Evolutionary conservation across 257 asterid species (phyloP).

Genomic region (Lantana camara): DNA sequence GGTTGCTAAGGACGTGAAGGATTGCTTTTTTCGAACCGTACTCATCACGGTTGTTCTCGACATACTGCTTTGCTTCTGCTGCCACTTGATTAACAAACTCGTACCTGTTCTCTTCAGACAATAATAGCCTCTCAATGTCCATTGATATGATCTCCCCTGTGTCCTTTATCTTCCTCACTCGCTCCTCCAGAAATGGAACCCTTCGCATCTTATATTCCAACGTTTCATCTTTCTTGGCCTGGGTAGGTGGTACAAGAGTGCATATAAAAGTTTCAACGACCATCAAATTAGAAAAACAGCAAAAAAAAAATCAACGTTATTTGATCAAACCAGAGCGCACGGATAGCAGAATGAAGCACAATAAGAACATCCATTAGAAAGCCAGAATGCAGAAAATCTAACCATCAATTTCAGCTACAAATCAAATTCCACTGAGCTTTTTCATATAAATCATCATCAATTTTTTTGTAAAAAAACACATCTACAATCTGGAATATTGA

Average conservation of each 20-base stretch:
- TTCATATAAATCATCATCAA: not conserved
- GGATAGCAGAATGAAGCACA: not conserved
- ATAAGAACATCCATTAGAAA: not conserved
- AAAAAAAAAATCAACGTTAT: not conserved
- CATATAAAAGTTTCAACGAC: not conserved
- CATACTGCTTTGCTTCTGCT: conserved; percentile 88
- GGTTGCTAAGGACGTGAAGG: conserved; percentile 87
- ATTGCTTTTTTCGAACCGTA: conserved; percentile 90
- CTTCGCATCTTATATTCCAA: conserved; percentile 62
- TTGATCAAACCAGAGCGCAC: conserved; percentile 2
- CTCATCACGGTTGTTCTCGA: conserved; percentile 88
- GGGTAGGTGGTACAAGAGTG: conserved; percentile 18
- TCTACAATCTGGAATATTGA: not conserved
- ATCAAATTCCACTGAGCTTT: not conserved
- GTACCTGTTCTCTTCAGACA: conserved; percentile 83
- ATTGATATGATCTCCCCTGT: conserved; percentile 61
- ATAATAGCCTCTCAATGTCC: conserved; percentile 79
- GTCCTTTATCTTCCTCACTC: conserved; percentile 75
- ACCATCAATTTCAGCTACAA: conserved; percentile 3
- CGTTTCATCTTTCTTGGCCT: conserved; percentile 62
- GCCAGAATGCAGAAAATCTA: not conserved
- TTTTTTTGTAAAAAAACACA: not conserved
- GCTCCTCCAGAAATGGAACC: conserved; percentile 90
- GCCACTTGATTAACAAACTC: conserved; percentile 89
- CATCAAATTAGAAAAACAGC: not conserved